These are phyloP conservation scores for Gliomastix tumulicola DNA, from an alignment of 2,329 filamentous ascomycete species.

Conservation along the genomic window DNA sequence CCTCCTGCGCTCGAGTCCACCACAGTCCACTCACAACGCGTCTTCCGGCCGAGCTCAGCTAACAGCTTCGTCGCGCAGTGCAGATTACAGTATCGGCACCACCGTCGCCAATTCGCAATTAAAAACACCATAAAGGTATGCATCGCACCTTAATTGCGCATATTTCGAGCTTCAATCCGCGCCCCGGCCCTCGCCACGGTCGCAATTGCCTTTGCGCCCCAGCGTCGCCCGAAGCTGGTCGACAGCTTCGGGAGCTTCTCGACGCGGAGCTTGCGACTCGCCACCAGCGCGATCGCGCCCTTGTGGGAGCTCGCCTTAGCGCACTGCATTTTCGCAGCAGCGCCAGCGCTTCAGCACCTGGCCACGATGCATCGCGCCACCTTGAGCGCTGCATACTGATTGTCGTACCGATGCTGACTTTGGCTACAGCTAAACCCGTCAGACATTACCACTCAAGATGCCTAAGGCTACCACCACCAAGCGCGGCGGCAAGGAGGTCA, in stretches of 20 bases:
- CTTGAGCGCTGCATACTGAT: too few species aligned
- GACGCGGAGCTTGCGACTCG: too few species aligned
- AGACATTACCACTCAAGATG: too few species aligned
- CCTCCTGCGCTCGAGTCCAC: too few species aligned
- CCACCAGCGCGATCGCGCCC: too few species aligned
- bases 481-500: constrained; percentile 47
- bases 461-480: constrained; percentile 48
- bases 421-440: background rate
- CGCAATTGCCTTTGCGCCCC: constrained; percentile 23
- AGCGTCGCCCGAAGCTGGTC: too few species aligned
- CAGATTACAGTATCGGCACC: constrained; percentile 10
- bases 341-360: background rate
- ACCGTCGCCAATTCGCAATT: constrained; percentile 8
- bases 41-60: too few species aligned
- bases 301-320: too few species aligned
- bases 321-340: background rate
- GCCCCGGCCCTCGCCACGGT: constrained; percentile 18
- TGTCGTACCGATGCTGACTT: constrained; percentile 8
- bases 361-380: background rate
- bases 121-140: constrained; percentile 25
- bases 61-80: constrained; percentile 4
- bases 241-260: too few species aligned
- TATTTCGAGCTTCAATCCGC: constrained; percentile 26
- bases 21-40: too few species aligned
- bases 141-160: constrained; percentile 11